These are phyloP conservation scores for Pinus albicaulis DNA, from an alignment of 75 land plant genomes.

Conservation along the genomic window DNA sequence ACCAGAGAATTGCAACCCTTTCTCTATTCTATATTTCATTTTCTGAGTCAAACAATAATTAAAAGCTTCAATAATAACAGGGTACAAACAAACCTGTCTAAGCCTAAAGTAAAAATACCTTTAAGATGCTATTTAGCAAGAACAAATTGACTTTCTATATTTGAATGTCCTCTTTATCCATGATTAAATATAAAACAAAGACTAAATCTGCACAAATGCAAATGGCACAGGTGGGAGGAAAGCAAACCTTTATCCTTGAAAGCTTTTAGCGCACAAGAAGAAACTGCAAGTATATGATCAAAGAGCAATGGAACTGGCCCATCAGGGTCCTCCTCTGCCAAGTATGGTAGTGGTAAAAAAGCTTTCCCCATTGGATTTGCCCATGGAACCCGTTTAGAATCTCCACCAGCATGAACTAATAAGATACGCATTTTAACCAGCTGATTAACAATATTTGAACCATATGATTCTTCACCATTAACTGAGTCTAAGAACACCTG, in stretches of 20 bases:
- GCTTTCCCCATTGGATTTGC: constrained; percentile 98
- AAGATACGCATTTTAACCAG: constrained; percentile 57
- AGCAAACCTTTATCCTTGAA: constrained; percentile 72
- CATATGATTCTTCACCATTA: constrained; percentile 5
- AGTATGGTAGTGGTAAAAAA: constrained; percentile 86
- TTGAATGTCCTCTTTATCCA: background rate
- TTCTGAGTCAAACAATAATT: background rate
- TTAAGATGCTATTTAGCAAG: background rate
- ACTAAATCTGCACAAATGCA: constrained; percentile 8
- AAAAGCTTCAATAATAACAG: background rate
- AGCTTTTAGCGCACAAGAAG: constrained; percentile 78
- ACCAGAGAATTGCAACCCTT: too few species aligned
- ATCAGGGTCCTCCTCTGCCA: constrained; percentile 89
- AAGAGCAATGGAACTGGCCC: constrained; percentile 83
- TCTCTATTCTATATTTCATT: too few species aligned
- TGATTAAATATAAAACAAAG: background rate
- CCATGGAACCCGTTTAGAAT: constrained; percentile 98
- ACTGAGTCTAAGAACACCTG: constrained; percentile 4
- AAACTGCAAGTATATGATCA: constrained; percentile 95
- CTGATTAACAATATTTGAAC: constrained; percentile 18
- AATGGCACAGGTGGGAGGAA: background rate
- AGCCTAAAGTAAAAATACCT: background rate
- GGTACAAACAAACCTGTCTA: background rate
- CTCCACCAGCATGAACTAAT: constrained; percentile 97
- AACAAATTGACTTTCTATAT: constrained; percentile 2